phyloP scores from a whole-genome alignment of 177 flowering plant species.

The Telopea speciosissima region DNA sequence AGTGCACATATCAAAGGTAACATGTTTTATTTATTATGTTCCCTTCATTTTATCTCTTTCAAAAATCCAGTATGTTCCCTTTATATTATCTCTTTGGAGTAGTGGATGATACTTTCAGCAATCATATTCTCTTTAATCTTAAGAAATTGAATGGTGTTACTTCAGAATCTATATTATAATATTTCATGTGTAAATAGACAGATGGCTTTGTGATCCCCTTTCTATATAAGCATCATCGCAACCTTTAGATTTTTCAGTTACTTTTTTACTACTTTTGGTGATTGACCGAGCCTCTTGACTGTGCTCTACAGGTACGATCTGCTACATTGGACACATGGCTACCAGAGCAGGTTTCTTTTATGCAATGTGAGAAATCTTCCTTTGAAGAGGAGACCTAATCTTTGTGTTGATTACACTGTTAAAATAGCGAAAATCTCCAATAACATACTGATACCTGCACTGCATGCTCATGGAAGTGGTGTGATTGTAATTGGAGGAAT shows the following conservation, averaged over 20 bases:
- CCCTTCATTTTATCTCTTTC: neutral
- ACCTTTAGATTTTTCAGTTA: neutral
- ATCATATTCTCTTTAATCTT: neutral
- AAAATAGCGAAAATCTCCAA: no score
- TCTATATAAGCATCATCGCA: neutral
- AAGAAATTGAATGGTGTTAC: neutral
- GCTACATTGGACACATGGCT: conserved; percentile 76
- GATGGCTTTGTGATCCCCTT: neutral
- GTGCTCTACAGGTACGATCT: conserved; percentile 49
- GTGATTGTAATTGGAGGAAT: neutral
- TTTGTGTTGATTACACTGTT: neutral
- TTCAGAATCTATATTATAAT: conserved; percentile 2
- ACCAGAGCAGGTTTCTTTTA: conserved; percentile 63
- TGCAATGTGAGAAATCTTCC: conserved; percentile 41
- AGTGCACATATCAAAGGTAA: conserved; percentile 62
- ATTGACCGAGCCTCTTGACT: neutral
- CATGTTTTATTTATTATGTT: neutral
- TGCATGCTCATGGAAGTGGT: neutral
- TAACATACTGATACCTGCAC: neutral
- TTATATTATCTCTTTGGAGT: neutral
- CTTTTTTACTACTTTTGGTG: no score
- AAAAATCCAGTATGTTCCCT: neutral
- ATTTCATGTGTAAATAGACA: neutral
- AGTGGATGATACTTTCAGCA: neutral
- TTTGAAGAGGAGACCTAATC: neutral